Evolutionary conservation across 768 basidiomycete genomes (phyloP).

Genomic region (Tylopilus rubrobrunneus): DNA sequence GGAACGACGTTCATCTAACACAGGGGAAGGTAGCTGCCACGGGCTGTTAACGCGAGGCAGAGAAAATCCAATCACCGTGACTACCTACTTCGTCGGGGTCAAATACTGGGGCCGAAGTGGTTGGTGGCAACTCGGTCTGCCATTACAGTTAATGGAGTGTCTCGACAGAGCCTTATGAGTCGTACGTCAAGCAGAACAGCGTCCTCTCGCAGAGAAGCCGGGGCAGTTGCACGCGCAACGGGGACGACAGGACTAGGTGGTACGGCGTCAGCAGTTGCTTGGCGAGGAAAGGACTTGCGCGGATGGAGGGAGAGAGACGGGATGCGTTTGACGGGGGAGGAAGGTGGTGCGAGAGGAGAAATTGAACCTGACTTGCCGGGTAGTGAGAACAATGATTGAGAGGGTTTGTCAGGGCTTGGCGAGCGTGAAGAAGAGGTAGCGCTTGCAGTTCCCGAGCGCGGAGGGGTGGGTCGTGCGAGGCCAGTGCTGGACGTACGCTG

Average conservation of each 20-base stretch:
- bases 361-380: conserved; percentile 17
- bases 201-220: background rate
- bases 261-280: conserved; percentile 35
- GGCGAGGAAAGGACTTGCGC: conserved; percentile 48
- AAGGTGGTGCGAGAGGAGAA: conserved; percentile 31
- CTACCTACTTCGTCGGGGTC: background rate
- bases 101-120: background rate
- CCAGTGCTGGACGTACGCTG: conserved; percentile 56
- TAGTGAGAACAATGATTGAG: conserved; percentile 22
- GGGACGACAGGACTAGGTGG: conserved; percentile 28
- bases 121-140: background rate
- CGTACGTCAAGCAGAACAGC: background rate
- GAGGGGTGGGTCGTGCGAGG: conserved; percentile 37
- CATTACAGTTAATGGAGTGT: too few species aligned
- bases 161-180: too few species aligned
- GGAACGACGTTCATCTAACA: background rate
- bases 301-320: conserved; percentile 45
- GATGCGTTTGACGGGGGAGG: conserved; percentile 59
- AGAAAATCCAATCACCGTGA: background rate
- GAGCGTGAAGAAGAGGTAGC: conserved; percentile 54
- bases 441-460: conserved; percentile 36
- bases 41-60: background rate
- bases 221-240: conserved; percentile 23
- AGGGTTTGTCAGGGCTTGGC: conserved; percentile 56
- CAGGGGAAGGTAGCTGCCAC: background rate